Percentiles rank a stretch among this genome's conserved stretches.
phyloP scores from a whole-genome alignment of 768 basidiomycete species.

The Russula virescens region DNA sequence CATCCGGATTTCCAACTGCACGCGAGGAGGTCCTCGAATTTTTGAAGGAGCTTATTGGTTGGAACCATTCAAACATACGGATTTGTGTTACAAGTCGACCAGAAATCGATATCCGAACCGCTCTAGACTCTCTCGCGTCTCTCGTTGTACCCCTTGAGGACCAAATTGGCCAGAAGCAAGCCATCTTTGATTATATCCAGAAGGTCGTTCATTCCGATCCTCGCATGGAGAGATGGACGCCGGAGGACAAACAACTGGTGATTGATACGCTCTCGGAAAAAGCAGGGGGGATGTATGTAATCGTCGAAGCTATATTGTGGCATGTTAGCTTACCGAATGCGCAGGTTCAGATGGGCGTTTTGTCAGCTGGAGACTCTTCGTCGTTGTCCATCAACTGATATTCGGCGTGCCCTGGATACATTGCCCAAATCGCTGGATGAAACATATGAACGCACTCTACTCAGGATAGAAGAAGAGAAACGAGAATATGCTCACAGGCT shows the following conservation, averaged over 20 bases:
- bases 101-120: not conserved
- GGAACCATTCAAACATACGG: not conserved
- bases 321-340: not conserved
- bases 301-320: too few relatives aligned
- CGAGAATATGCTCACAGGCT: too few relatives aligned
- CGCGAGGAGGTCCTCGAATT: not conserved
- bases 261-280: not conserved
- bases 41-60: not conserved
- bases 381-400: too few relatives aligned
- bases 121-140: not conserved
- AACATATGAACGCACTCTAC: too few relatives aligned
- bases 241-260: not conserved
- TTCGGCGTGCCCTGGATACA: too few relatives aligned
- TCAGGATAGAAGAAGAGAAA: too few relatives aligned
- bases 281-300: slow-evolving; percentile 6
- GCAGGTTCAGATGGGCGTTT: not conserved
- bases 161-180: not conserved
- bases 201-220: not conserved
- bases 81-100: slow-evolving; percentile 8
- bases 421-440: too few relatives aligned
- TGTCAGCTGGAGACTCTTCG: too few relatives aligned
- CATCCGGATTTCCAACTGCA: not conserved
- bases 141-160: not conserved
- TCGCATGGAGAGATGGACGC: not conserved
- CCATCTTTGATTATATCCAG: not conserved